A percentile compares a stretch with the other conserved stretches of the same genome.
Conservation (phyloP, 805 yeast species). For the Metschnikowia arizonensis region DNA sequence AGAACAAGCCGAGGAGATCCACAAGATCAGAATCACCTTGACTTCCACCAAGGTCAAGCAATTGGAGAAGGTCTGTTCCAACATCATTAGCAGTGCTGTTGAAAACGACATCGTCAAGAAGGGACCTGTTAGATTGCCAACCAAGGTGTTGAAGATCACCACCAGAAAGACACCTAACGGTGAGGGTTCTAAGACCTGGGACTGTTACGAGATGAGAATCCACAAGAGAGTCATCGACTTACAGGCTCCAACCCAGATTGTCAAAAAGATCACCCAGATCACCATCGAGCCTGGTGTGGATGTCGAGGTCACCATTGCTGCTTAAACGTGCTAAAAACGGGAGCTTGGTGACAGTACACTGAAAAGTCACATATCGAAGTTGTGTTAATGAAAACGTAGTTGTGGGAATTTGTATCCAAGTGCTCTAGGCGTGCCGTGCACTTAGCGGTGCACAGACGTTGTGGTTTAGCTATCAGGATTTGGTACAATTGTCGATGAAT, state of each 20-base stretch:
- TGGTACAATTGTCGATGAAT: slow-evolving; percentile 23
- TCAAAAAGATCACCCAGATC: slow-evolving; percentile 95
- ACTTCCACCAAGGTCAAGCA: slow-evolving; percentile 98
- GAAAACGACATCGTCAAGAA: slow-evolving; percentile 80
- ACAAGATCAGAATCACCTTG: slow-evolving; percentile 98
- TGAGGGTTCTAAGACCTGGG: slow-evolving; percentile 99
- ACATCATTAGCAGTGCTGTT: slow-evolving; percentile 85
- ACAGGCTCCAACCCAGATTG: slow-evolving; percentile 91
- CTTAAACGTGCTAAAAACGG: slow-evolving; percentile 46
- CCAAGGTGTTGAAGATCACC: slow-evolving; percentile 95
- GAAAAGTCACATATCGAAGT: slow-evolving; percentile 12
- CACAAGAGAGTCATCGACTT: slow-evolving; percentile 99
- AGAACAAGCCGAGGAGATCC: slow-evolving; percentile 76
- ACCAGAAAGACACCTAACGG: slow-evolving; percentile 99
- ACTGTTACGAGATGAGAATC: slow-evolving; percentile 98
- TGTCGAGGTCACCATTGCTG: slow-evolving; percentile 90
- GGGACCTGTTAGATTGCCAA: slow-evolving; percentile 99
- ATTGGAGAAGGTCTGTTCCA: slow-evolving; percentile 92
- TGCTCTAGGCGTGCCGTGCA: slow-evolving; percentile 64
- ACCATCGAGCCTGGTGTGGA: slow-evolving; percentile 99
- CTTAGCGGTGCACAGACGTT: slow-evolving; percentile 46
- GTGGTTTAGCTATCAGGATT: slow-evolving; percentile 60
- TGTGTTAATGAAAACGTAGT: slow-evolving; percentile 14
- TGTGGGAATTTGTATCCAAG: slow-evolving; percentile 29
- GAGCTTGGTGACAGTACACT: neutral